These are phyloP conservation scores for Elongisporangium anandrum DNA, from an alignment of 352 stramenopile genomes.

Conservation along the genomic window DNA sequence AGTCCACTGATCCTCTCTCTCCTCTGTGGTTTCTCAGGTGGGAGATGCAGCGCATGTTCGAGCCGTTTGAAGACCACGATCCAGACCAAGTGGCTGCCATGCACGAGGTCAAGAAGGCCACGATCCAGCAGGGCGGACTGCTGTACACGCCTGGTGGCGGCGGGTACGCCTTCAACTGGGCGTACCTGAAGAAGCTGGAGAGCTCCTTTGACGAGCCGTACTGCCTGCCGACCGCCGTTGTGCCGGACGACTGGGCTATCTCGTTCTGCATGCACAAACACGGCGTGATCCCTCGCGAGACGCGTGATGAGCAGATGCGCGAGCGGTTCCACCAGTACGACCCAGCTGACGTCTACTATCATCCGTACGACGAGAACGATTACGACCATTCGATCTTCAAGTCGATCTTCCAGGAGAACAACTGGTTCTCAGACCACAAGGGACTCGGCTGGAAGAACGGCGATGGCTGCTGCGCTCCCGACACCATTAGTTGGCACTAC, in stretches of 20 bases:
- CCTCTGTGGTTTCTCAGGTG: constrained; percentile 20
- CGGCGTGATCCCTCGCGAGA: constrained; percentile 61
- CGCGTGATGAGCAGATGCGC: constrained; percentile 54
- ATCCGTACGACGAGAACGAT: constrained; percentile 54
- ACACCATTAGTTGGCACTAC: constrained; percentile 85
- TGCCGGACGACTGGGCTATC: constrained; percentile 84
- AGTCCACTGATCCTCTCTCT: neutral
- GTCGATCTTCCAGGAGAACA: constrained; percentile 83
- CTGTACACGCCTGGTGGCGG: constrained; percentile 79
- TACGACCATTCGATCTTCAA: constrained; percentile 71
- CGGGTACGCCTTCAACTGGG: constrained; percentile 84
- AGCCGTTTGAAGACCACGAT: constrained; percentile 64
- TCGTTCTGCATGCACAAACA: constrained; percentile 85
- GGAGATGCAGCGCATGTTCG: constrained; percentile 69
- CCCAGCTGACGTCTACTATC: constrained; percentile 64
- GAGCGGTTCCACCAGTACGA: constrained; percentile 87
- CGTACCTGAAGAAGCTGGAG: constrained; percentile 69
- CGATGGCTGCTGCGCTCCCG: constrained; percentile 66
- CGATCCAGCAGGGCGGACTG: constrained; percentile 47
- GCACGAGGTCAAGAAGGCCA: constrained; percentile 43
- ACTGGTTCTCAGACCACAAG: constrained; percentile 85
- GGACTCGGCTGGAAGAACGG: constrained; percentile 81
- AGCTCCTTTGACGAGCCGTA: constrained; percentile 64
- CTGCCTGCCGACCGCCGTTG: constrained; percentile 63
- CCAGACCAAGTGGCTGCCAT: constrained; percentile 50